phyloP scores from a whole-genome alignment of 2,329 filamentous ascomycete species.

The Neonectria punicea region DNA sequence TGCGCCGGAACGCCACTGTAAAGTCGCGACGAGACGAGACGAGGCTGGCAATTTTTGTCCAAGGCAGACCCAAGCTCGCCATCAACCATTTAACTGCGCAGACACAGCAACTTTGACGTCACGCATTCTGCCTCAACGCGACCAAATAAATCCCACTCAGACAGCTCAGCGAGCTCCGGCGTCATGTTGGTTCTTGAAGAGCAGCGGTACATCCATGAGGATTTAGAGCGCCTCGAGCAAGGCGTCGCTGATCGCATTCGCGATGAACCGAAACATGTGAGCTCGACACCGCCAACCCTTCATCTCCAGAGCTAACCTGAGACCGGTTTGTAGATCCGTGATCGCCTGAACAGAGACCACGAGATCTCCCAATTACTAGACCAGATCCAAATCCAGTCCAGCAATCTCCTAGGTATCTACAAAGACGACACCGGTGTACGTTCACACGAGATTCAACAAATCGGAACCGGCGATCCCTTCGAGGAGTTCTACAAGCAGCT shows the following conservation, averaged over 20 bases:
- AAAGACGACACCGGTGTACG: conserved; percentile 78
- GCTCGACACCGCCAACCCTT: conserved; percentile 44
- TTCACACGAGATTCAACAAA: conserved; percentile 82
- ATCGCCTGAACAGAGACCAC: conserved; percentile 90
- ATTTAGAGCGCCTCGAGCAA: conserved; percentile 94
- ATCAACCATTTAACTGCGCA: neutral
- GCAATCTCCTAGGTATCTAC: conserved; percentile 84
- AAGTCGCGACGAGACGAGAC: conserved; percentile 43
- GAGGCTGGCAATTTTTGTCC: conserved; percentile 42
- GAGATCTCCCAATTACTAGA: conserved; percentile 87
- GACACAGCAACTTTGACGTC: conserved; percentile 2
- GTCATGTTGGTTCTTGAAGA: conserved; percentile 90
- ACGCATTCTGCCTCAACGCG: neutral
- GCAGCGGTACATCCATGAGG: conserved; percentile 93
- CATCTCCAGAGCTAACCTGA: conserved; percentile 33
- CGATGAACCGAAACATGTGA: conserved; percentile 88
- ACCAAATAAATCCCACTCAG: neutral
- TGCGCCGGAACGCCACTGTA: conserved; percentile 37
- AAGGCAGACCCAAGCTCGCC: conserved; percentile 14
- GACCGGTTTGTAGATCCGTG: conserved; percentile 73
- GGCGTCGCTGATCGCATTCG: conserved; percentile 88
- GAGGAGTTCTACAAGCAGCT: conserved; percentile 92
- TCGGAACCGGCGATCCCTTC: conserved; percentile 87
- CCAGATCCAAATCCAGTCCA: conserved; percentile 88
- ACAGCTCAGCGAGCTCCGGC: neutral